Percentiles rank a stretch among this genome's conserved stretches.
Conservation (phyloP, 345 rosid genomes). For the Salix viminalis region DNA sequence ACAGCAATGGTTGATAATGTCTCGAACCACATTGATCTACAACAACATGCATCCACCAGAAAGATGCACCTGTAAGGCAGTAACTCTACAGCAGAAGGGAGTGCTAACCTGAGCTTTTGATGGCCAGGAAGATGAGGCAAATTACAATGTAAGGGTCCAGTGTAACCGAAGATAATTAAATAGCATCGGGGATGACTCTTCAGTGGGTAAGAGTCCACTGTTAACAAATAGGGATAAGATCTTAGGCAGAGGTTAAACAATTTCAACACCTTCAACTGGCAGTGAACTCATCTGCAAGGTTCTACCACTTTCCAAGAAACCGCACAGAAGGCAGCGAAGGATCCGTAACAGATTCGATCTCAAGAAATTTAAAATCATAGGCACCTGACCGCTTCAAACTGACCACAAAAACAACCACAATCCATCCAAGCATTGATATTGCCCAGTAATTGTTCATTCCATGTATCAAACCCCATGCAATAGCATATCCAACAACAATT, state of each 20-base stretch:
- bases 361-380: conserved; percentile 70
- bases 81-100: neutral
- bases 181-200: neutral
- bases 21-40: neutral
- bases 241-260: conserved; percentile 34
- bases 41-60: conserved; percentile 8
- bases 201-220: neutral
- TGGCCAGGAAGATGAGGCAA: neutral
- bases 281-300: conserved; percentile 71
- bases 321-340: conserved; percentile 76
- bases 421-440: conserved; percentile 81
- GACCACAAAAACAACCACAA: conserved; percentile 54
- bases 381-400: conserved; percentile 92
- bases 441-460: conserved; percentile 99
- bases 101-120: neutral
- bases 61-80: neutral
- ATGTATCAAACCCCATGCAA: conserved; percentile 89
- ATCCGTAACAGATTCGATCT: conserved; percentile 87
- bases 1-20: conserved; percentile 5
- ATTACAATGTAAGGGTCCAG: neutral
- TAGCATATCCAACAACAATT: conserved; percentile 82
- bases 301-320: conserved; percentile 68
- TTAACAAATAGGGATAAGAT: neutral
- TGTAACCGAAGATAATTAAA: neutral
- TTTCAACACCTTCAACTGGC: conserved; percentile 63